Percentiles rank a stretch among this genome's conserved stretches.
Conservation (phyloP, 345 rosid species). For the Eucalyptus pauciflora region DNA sequence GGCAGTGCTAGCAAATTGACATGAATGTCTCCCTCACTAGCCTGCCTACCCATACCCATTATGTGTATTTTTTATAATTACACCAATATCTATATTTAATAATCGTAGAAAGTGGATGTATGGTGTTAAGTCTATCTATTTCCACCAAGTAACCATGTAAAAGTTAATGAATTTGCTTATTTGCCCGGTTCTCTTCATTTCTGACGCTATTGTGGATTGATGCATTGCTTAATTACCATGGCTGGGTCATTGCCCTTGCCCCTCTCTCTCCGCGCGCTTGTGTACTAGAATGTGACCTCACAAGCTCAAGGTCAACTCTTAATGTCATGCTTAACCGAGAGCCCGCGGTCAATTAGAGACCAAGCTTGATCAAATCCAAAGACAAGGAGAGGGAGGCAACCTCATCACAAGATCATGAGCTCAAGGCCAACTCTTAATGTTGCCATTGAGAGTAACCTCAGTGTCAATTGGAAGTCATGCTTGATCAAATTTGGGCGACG, state of each 20-base stretch:
- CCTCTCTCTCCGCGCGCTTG: too few relatives aligned
- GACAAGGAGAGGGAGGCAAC: too few relatives aligned
- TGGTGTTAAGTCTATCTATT: not conserved
- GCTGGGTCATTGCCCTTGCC: too few relatives aligned
- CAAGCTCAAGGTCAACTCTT: not conserved
- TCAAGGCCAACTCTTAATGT: too few relatives aligned
- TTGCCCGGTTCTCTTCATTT: rapidly evolving
- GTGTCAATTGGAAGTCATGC: too few relatives aligned
- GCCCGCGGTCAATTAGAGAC: not conserved
- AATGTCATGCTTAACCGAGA: not conserved
- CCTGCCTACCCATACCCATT: not conserved
- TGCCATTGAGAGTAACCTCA: too few relatives aligned
- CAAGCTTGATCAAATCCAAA: not conserved
- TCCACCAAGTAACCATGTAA: not conserved
- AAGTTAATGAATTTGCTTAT: not conserved
- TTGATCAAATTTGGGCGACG: too few relatives aligned
- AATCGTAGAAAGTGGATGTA: not conserved
- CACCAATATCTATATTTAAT: not conserved
- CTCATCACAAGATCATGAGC: too few relatives aligned
- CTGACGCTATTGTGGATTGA: not conserved
- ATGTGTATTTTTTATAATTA: not conserved
- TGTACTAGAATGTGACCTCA: not conserved
- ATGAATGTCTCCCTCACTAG: not conserved
- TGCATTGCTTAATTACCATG: too few relatives aligned
- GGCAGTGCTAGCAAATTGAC: not conserved